These are phyloP conservation scores for Eutrema yunnanense DNA, from an alignment of 345 rosid species.

Conservation along the genomic window DNA sequence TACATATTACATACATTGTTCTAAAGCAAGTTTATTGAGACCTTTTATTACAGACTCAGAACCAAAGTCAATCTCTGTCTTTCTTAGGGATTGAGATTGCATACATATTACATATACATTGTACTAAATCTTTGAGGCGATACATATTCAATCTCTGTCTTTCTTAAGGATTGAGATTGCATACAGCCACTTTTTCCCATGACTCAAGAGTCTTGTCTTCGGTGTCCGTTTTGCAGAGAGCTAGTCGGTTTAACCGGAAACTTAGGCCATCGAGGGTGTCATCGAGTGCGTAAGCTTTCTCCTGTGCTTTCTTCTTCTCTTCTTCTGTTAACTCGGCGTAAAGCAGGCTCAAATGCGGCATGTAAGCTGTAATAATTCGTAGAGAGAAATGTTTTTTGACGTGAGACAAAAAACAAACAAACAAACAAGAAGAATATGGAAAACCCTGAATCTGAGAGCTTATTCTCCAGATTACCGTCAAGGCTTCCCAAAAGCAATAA, in stretches of 20 bases:
- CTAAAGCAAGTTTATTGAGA: background rate
- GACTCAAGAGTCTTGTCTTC: conserved; percentile 59
- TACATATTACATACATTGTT: background rate
- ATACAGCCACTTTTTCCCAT: conserved; percentile 68
- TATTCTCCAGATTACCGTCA: background rate
- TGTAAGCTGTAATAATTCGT: conserved; percentile 49
- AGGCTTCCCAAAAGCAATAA: background rate
- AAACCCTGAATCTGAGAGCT: background rate
- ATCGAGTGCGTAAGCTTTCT: conserved; percentile 50
- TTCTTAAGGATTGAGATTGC: conserved; percentile 36
- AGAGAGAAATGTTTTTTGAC: background rate
- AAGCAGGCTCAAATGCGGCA: conserved; percentile 86
- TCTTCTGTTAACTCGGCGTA: conserved; percentile 67
- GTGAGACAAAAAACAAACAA: background rate
- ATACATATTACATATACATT: conserved; percentile 14
- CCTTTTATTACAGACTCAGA: background rate
- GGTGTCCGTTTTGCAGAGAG: conserved; percentile 57
- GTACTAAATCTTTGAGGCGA: no score
- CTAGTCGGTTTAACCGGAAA: conserved; percentile 53
- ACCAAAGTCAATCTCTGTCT: background rate
- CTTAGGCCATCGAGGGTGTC: conserved; percentile 39
- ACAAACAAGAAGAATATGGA: background rate
- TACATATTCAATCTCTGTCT: background rate
- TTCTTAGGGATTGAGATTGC: conserved; percentile 36
- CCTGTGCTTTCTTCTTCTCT: conserved; percentile 68